Base-by-base conservation (phyloP, 768 basidiomycete species). In the Naganishia vaughanmartiniae region DNA sequence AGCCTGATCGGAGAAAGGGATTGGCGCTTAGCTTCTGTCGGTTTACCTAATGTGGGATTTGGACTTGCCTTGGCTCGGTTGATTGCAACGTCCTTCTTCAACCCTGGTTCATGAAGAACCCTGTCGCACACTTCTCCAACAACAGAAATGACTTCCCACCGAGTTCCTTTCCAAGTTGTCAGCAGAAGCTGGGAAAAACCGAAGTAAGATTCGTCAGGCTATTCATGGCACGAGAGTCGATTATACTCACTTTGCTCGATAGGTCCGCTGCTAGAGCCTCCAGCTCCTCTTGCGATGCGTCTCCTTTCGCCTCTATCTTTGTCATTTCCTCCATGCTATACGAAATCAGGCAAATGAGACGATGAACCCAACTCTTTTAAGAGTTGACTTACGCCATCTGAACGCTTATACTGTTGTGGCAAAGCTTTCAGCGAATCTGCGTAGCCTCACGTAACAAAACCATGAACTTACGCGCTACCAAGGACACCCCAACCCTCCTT, bases 401-500 rank as follows among this genome's bases (percentile, higher is more conserved):
- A 28, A 92, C 93, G 73, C 88, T 89, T 74, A 91, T 78, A 4
- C 87, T 88, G 74, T 21, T 34, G 19, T 4, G 14, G 19, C 57
- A 9, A 53, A 65, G 33, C n/a, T 19, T 26, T 31, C 36, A 24
- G 11, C 48, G 30, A 31, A 17, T 56, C 34, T 45, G 17, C 10
- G 30, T 65, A 70, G 19, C 39, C 21, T 24, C 30, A 19, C 21
- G 24, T 53, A 48, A 70, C 51, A 31, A 51, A 48, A 11, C 36
- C 71, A 34, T 30, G 5, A 14, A 84, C 92, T 83, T 82, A 93
- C 89, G 95, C 95, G 84, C 91, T 93, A 42, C 92, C 91, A 71
- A 98, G 90, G 71, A 98, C 90, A 19, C 93, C 93, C 90, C 92
- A 98, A 0, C 93, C 91, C 74, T 99, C 96, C 81, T 98, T 98